Conservation (phyloP, 164 flowering plant species). For the Kingdonia uniflora region DNA sequence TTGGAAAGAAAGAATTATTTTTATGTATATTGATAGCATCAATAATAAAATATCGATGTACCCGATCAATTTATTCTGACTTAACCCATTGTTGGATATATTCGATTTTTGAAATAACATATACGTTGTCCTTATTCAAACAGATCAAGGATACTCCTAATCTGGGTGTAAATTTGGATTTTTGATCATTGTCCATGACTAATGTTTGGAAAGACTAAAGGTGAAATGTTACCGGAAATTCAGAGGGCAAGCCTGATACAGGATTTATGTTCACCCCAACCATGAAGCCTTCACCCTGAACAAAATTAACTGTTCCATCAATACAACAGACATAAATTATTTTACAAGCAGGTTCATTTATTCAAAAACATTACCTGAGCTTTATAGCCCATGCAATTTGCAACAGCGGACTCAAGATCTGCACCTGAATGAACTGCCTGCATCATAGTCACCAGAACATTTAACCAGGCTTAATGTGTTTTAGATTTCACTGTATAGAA, state of each 20-base stretch:
- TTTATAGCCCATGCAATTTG: slow-evolving; percentile 88
- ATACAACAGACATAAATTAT: slow-evolving; percentile 3
- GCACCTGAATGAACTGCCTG: slow-evolving; percentile 99
- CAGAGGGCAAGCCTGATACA: slow-evolving; percentile 74
- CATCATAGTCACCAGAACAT: slow-evolving; percentile 9
- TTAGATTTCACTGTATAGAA: not conserved
- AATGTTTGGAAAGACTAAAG: not conserved
- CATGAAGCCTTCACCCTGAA: slow-evolving; percentile 96
- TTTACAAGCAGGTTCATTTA: not conserved
- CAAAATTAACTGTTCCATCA: slow-evolving; percentile 7
- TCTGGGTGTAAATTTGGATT: too few relatives aligned
- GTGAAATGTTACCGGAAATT: slow-evolving; percentile 52
- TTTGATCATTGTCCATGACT: not conserved
- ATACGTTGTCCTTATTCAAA: too few relatives aligned
- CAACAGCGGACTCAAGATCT: slow-evolving; percentile 90
- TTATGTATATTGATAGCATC: too few relatives aligned
- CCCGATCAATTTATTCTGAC: too few relatives aligned
- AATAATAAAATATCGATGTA: too few relatives aligned
- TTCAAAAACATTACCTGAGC: slow-evolving; percentile 44
- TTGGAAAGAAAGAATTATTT: too few relatives aligned
- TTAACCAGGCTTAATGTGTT: not conserved
- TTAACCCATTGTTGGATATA: too few relatives aligned
- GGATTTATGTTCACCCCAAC: slow-evolving; percentile 93
- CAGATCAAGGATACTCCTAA: too few relatives aligned
- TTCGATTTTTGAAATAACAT: too few relatives aligned